A percentile compares a stretch with the other conserved stretches of the same genome.
Conservation (phyloP, 495 filamentous ascomycete genomes). For the Xylaria sp. region DNA sequence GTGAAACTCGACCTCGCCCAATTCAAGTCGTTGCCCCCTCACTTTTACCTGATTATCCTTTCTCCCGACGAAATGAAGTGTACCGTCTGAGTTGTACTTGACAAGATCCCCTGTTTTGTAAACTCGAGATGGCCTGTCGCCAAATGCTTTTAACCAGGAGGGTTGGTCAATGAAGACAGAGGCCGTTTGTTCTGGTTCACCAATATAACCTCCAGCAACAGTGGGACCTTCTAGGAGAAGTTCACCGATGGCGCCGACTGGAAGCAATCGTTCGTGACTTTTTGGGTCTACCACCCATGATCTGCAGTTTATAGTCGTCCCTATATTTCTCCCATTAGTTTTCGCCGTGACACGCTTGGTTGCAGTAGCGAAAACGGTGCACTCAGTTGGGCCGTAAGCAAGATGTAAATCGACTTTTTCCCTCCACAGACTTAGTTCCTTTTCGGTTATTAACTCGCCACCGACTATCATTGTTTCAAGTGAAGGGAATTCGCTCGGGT, state of each 20-base stretch:
- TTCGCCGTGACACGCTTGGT: background rate
- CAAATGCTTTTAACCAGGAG: conserved; percentile 41
- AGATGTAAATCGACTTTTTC: background rate
- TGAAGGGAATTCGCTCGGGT: conserved; percentile 1
- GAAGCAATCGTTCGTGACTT: conserved; percentile 52
- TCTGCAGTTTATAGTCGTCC: conserved; percentile 48
- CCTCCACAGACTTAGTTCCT: conserved; percentile 1
- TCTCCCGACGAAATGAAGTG: conserved; percentile 14
- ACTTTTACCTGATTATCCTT: conserved; percentile 39
- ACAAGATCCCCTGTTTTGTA: conserved; percentile 25
- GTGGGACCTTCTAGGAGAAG: conserved; percentile 45
- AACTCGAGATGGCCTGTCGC: background rate
- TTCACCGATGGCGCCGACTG: conserved; percentile 49
- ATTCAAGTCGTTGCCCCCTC: conserved; percentile 37
- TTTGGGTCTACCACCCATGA: conserved; percentile 61
- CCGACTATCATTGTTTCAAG: background rate
- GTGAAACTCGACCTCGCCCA: conserved; percentile 36
- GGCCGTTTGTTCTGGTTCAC: conserved; percentile 37
- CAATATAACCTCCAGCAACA: conserved; percentile 45
- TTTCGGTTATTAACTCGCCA: conserved; percentile 12
- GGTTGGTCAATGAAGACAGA: conserved; percentile 47
- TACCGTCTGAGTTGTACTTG: conserved; percentile 4
- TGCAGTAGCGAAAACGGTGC: background rate
- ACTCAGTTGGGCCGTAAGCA: conserved; percentile 13
- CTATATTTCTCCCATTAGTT: conserved; percentile 47